Base-by-base conservation (phyloP, 257 asterid species). In the Lithospermum erythrorhizon region DNA sequence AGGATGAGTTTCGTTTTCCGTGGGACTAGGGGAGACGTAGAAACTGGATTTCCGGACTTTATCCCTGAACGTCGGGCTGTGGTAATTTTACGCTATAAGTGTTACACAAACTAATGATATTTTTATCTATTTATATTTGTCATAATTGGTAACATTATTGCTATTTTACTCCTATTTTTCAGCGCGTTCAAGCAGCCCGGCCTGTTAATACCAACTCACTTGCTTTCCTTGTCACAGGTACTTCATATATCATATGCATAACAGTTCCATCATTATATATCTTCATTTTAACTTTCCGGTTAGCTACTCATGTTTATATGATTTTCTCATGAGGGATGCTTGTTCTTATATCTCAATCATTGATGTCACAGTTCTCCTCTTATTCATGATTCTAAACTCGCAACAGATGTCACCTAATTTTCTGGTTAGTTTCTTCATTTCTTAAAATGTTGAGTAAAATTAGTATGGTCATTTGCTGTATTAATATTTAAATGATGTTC, bases 341-440 rank as follows among this genome's bases (percentile, higher is more conserved):
- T 41, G 49, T 2, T 15, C 48, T 37, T 37, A 41, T 13, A 41
- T 41, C 49, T 41, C 14, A 8, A 41, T 54, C 23, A 74, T 72
- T 64, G 59, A 75, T 71, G 75, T 68, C 53, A 63, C 91, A 93
- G 99, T 93, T 70, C 89, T 93, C 68, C 79, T 93, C 87, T 78
- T 93, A 78, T 93, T 93, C 72, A 93, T 93, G 99, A 89, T 93
- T 75, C 82, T 89, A 64, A 93, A 89, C 86, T 93, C 99, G 3
- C 97, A 89, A 70, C 99, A 93, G 73, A 86, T 93, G 96, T 89
- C 99, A 45, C 88, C 97, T 4, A 93, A 89, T 70, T 89, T 93
- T 82, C 83, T 93, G 95, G 99, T 93, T 63, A 29, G 99, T 83
- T 61, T 72, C 67, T 59, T 69, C 62, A 67, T 60, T 29, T 22